Percentiles rank a stretch among this genome's conserved stretches.
phyloP scores from a whole-genome alignment of 441 rosid species.

The Syzygium syzygioides region DNA sequence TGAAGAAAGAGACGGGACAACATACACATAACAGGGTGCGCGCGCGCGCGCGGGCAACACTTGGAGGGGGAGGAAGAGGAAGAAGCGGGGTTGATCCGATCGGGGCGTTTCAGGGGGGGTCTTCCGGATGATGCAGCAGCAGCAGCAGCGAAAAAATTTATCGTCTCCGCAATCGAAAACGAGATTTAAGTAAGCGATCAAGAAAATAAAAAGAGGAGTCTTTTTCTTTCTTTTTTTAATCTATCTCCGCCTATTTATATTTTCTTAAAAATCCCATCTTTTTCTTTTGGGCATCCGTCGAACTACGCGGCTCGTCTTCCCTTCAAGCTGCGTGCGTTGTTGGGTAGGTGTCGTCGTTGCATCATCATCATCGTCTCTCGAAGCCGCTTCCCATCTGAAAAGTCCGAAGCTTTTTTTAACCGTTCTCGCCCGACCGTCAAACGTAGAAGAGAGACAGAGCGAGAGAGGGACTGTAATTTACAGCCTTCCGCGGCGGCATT shows the following conservation, averaged over 20 bases:
- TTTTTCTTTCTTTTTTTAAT: not conserved
- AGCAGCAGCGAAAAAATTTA: not conserved
- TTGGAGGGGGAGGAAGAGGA: not conserved
- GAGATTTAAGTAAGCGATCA: not conserved
- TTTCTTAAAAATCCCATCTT: not conserved
- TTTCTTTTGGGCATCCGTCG: not conserved
- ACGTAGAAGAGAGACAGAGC: not conserved
- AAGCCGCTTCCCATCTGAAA: not conserved
- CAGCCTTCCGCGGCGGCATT: not conserved
- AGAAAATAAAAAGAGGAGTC: not conserved
- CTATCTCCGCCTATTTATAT: fast-evolving
- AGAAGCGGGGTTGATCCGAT: not conserved
- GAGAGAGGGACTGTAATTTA: not conserved
- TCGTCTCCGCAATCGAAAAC: not conserved
- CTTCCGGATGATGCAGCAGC: not conserved
- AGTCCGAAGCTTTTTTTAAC: not conserved
- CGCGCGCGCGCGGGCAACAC: not conserved
- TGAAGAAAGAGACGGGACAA: not conserved
- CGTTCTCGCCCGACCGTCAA: not conserved
- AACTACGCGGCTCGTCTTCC: not conserved
- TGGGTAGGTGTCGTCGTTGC: not conserved
- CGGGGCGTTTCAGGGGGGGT: not conserved
- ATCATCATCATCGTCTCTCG: not conserved
- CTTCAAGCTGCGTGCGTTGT: not conserved
- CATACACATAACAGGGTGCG: not conserved